Evolutionary conservation across 306 rosid species (phyloP).

Genomic region (barrel medic (Medicago truncatula)): DNA sequence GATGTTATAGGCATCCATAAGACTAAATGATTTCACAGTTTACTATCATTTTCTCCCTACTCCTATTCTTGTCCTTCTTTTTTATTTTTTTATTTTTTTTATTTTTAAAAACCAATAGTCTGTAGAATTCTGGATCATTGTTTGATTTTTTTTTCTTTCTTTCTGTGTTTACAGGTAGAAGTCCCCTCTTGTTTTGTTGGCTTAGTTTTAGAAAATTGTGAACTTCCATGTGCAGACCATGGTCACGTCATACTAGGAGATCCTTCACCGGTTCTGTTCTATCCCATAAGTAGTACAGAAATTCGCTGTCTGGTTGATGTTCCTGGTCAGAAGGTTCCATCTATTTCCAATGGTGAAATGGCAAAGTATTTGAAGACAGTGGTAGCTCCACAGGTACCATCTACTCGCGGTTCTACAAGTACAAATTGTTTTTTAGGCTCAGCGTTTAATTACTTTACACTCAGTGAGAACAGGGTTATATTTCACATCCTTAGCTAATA

Average conservation of each 20-base stretch:
- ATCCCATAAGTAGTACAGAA: slow-evolving; percentile 90
- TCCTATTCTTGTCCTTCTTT: neutral
- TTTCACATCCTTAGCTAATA: neutral
- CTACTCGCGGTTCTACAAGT: neutral
- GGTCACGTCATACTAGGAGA: slow-evolving; percentile 91
- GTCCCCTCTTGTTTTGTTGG: slow-evolving; percentile 96
- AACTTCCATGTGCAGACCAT: slow-evolving; percentile 85
- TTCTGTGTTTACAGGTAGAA: slow-evolving; percentile 69
- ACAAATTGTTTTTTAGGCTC: neutral
- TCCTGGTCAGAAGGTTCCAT: slow-evolving; percentile 95
- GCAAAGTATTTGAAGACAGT: slow-evolving; percentile 75
- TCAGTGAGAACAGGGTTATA: slow-evolving; percentile 5
- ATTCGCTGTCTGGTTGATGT: slow-evolving; percentile 96
- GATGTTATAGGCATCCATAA: slow-evolving; percentile 5
- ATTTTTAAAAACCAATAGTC: slow-evolving; percentile 2
- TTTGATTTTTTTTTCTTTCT: slow-evolving; percentile 1
- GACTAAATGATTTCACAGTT: neutral
- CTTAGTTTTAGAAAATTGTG: slow-evolving; percentile 81
- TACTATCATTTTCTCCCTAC: neutral
- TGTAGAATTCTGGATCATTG: slow-evolving; percentile 18
- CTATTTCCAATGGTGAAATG: slow-evolving; percentile 94
- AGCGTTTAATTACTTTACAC: neutral
- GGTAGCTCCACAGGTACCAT: slow-evolving; percentile 86
- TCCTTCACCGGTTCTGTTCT: slow-evolving; percentile 93
- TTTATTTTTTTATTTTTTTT: neutral